Percentiles rank a stretch among this genome's conserved stretches.
Conservation (phyloP, 2,329 filamentous ascomycete species). For the Helminthosporium solani region DNA sequence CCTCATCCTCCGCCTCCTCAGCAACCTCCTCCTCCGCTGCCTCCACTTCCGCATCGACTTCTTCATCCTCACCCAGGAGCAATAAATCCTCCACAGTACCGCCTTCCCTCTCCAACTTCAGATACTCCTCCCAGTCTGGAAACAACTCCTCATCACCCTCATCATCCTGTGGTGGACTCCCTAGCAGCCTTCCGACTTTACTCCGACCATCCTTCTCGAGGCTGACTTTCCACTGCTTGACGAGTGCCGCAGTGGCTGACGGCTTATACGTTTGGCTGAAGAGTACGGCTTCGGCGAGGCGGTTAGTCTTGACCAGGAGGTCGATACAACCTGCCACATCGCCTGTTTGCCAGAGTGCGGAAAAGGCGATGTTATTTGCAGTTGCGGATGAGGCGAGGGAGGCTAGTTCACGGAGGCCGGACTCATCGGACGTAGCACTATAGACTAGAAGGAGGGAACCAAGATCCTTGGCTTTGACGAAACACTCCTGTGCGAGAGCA, state of each 20-base stretch:
- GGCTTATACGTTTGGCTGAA: conserved; percentile 97
- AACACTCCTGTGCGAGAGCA: conserved; percentile 86
- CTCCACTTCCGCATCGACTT: conserved; percentile 34
- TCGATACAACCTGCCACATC: conserved; percentile 81
- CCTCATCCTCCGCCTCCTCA: conserved; percentile 17
- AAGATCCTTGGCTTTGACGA: conserved; percentile 84
- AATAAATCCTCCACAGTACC: conserved; percentile 46
- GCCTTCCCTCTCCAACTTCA: conserved; percentile 76
- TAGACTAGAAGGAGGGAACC: conserved; percentile 86
- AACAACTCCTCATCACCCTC: conserved; percentile 77
- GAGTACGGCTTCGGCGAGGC: conserved; percentile 81
- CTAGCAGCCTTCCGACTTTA: conserved; percentile 80
- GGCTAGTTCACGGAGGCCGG: conserved; percentile 71
- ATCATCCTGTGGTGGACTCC: conserved; percentile 68
- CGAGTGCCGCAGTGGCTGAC: conserved; percentile 66
- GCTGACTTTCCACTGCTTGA: conserved; percentile 76
- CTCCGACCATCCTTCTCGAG: conserved; percentile 83
- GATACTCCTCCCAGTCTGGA: conserved; percentile 92
- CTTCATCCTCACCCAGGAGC: conserved; percentile 27
- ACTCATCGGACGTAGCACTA: conserved; percentile 77
- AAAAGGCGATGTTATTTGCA: conserved; percentile 91
- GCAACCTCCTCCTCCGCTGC: conserved; percentile 29
- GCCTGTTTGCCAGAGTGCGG: conserved; percentile 81
- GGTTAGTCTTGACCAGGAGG: conserved; percentile 74
- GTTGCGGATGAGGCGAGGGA: conserved; percentile 73